These are phyloP conservation scores for Ogataea methanolica DNA, from an alignment of 805 yeast genomes.

Conservation along the genomic window DNA sequence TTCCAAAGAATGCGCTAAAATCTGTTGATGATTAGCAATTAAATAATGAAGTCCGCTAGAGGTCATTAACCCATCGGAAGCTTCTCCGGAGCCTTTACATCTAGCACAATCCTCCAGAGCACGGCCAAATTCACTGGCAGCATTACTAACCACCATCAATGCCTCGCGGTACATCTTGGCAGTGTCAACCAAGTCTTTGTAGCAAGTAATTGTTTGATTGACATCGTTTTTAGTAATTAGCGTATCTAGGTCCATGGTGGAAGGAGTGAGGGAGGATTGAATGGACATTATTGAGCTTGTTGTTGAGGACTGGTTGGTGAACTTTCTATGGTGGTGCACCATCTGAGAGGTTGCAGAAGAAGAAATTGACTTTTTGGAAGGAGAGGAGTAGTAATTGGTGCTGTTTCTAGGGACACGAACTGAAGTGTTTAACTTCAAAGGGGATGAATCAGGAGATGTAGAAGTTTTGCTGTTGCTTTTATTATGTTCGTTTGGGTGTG, in stretches of 20 bases:
- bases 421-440: too few relatives aligned
- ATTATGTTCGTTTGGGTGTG: background rate
- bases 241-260: constrained; percentile 56
- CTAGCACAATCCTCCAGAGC: constrained; percentile 63
- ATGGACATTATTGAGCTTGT: constrained; percentile 30
- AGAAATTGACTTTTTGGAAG: background rate
- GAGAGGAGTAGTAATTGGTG: too few relatives aligned
- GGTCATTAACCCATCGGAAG: constrained; percentile 59
- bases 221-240: constrained; percentile 60
- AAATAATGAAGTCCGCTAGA: constrained; percentile 77
- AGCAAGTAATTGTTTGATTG: constrained; percentile 41
- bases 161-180: constrained; percentile 45
- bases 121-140: constrained; percentile 67
- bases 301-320: constrained; percentile 10
- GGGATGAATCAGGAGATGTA: too few relatives aligned
- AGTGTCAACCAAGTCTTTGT: constrained; percentile 42
- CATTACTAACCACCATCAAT: constrained; percentile 42
- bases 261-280: constrained; percentile 44
- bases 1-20: constrained; percentile 55
- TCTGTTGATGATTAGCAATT: constrained; percentile 71
- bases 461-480: too few relatives aligned
- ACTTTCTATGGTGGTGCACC: constrained; percentile 6
- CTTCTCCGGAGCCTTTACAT: constrained; percentile 55
- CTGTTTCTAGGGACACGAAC: too few relatives aligned
- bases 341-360: background rate